phyloP scores from a whole-genome alignment of 768 basidiomycete genomes.

The Paxillus involutus region DNA sequence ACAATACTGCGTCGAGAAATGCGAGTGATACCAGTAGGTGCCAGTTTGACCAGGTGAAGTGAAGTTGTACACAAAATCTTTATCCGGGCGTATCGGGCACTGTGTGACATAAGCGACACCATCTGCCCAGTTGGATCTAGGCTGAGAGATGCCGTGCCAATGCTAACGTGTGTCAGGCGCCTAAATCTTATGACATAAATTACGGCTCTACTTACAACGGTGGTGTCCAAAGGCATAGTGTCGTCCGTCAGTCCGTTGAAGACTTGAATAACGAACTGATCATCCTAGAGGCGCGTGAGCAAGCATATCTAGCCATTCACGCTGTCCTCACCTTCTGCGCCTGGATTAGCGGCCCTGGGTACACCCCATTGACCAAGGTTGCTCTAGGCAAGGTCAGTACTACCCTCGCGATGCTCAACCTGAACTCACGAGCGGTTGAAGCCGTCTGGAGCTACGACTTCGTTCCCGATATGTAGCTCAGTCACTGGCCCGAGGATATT shows the following conservation, averaged over 20 bases:
- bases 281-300: neutral
- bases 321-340: constrained; percentile 1
- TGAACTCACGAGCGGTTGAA: neutral
- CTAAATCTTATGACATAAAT: neutral
- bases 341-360: neutral
- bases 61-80: constrained; percentile 39
- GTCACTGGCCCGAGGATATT: constrained; percentile 8
- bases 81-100: constrained; percentile 36
- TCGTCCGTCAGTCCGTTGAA: neutral
- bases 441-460: neutral
- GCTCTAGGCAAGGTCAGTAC: neutral
- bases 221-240: neutral
- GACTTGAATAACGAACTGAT: neutral
- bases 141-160: constrained; percentile 48
- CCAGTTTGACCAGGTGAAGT: constrained; percentile 21
- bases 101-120: constrained; percentile 42
- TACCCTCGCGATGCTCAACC: too few species aligned
- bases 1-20: constrained; percentile 46
- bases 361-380: constrained; percentile 1
- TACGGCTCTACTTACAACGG: neutral
- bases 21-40: constrained; percentile 47
- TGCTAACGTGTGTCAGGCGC: constrained; percentile 13
- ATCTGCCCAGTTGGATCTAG: constrained; percentile 39
- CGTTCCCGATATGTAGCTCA: constrained; percentile 34
- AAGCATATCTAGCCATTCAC: too few species aligned